These are phyloP conservation scores for Moesziomyces sp. DNA, from an alignment of 1,284 basidiomycete genomes.

Conservation along the genomic window DNA sequence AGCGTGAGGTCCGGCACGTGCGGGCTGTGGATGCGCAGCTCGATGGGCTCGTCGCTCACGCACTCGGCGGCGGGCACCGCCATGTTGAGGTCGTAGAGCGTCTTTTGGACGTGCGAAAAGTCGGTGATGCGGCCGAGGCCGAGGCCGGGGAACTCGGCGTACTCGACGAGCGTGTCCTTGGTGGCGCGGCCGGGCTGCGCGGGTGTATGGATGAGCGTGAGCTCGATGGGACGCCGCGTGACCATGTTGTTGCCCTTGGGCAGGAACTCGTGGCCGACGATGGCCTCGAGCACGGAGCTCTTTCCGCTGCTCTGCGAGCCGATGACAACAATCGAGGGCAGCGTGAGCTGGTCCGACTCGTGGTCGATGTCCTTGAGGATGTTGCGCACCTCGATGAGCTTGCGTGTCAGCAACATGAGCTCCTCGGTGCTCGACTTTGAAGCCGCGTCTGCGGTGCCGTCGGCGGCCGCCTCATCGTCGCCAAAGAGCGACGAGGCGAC, in stretches of 20 bases:
- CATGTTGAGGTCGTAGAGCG: constrained; percentile 92
- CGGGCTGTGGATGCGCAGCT: constrained; percentile 94
- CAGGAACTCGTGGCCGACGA: constrained; percentile 97
- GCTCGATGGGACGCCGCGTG: constrained; percentile 94
- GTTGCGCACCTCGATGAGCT: constrained; percentile 93
- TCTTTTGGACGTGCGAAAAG: constrained; percentile 89
- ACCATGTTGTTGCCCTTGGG: constrained; percentile 99
- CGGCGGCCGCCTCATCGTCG: constrained; percentile 19
- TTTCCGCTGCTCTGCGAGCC: constrained; percentile 98
- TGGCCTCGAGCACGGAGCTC: constrained; percentile 94
- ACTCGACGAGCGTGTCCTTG: constrained; percentile 76
- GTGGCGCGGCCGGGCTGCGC: constrained; percentile 55
- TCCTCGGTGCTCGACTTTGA: constrained; percentile 51
- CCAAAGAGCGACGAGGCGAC: constrained; percentile 45
- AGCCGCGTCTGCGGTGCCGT: constrained; percentile 5
- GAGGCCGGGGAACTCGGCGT: constrained; percentile 91
- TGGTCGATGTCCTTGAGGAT: constrained; percentile 96
- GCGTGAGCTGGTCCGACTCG: constrained; percentile 79
- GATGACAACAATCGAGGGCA: constrained; percentile 97
- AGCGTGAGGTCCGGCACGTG: constrained; percentile 95
- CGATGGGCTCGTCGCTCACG: constrained; percentile 93
- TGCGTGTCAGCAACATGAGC: constrained; percentile 90
- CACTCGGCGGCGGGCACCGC: constrained; percentile 87
- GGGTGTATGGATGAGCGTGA: constrained; percentile 89
- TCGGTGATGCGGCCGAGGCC: constrained; percentile 88